Base-by-base conservation (phyloP, 2,329 filamentous ascomycete genomes). In the Cladophialophora immunda region DNA sequence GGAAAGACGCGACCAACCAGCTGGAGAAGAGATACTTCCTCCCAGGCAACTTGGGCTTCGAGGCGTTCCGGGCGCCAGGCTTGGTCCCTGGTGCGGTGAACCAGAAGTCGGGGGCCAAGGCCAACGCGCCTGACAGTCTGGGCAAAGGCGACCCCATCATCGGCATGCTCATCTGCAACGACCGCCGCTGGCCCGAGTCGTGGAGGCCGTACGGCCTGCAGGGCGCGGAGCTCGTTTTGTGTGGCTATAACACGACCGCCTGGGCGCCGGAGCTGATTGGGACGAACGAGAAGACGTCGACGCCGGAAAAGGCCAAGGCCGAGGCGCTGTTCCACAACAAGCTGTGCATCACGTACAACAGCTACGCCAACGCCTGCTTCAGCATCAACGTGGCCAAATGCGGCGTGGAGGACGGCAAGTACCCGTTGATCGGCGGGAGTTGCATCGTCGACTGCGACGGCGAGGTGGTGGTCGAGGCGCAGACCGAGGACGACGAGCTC, bases 121-220 rank as follows among this genome's bases (percentile, higher is more conserved):
- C 69, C 19, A 68, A 70, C 5, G 68, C 70, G 0, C 61, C 66
- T 7, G 70, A 69, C 15, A 73, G 67, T 1, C 68, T 68, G 15
- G 76, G 77, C 8, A 79, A 78, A 63, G 81, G 82, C 1, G 84
- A 87, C 71, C 81, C 84, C 2, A 85, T 87, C 53, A 56, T 86
- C 32, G 78, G 85, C 8, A 85, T 86, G 83, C 77, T 86, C 72
- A 85, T 86, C 62, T 86, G 84, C 75, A 87, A 86, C 70, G 84
- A 86, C 73, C 75, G 84, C 4, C 78, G 84, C 7, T 86, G 84
- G 85, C 78, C 82, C 1, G 85, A 86, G 70, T 81, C 80, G 0
- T 87, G 85, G 84, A 75, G 85, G 36, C 77, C 78, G 19, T 83
- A 85, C 69, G 83, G 84, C 0, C 76, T 86, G 6, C 83, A 86